Evolutionary conservation across 495 filamentous ascomycete genomes (phyloP).

Genomic region (Aspergillus saccharolyticus): DNA sequence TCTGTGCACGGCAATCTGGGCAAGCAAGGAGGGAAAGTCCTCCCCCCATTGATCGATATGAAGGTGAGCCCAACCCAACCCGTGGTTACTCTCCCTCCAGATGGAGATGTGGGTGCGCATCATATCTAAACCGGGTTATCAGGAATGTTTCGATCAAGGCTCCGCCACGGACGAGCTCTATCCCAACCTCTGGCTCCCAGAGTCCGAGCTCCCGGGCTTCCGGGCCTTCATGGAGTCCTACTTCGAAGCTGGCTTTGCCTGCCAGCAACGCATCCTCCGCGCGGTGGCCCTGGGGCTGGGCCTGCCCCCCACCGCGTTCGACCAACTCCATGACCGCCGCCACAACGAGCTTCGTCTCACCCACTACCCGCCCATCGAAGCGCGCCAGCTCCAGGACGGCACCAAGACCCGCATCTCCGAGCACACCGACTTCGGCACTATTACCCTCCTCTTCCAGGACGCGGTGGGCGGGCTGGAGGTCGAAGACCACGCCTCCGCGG

Average conservation of each 20-base stretch:
- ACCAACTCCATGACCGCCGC: slow-evolving; percentile 22
- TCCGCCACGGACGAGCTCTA: slow-evolving; percentile 39
- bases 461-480: slow-evolving; percentile 41
- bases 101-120: too few species aligned
- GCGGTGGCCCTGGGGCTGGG: slow-evolving; percentile 41
- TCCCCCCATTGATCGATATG: neutral
- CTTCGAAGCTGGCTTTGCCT: slow-evolving; percentile 18
- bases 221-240: slow-evolving; percentile 51
- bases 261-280: slow-evolving; percentile 30
- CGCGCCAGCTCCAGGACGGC: slow-evolving; percentile 18
- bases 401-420: slow-evolving; percentile 8
- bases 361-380: slow-evolving; percentile 30
- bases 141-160: slow-evolving; percentile 63
- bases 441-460: slow-evolving; percentile 50
- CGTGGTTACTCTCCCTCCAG: too few species aligned
- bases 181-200: slow-evolving; percentile 55
- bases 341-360: slow-evolving; percentile 42
- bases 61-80: neutral
- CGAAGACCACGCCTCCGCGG: slow-evolving; percentile 29
- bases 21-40: slow-evolving; percentile 7
- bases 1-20: slow-evolving; percentile 28
- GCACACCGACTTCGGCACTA: slow-evolving; percentile 44
- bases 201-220: slow-evolving; percentile 54
- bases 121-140: neutral
- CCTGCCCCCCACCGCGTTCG: slow-evolving; percentile 42